These are phyloP conservation scores for Solanum hybrid DNA, from an alignment of 305 asterid genomes.

Conservation along the genomic window DNA sequence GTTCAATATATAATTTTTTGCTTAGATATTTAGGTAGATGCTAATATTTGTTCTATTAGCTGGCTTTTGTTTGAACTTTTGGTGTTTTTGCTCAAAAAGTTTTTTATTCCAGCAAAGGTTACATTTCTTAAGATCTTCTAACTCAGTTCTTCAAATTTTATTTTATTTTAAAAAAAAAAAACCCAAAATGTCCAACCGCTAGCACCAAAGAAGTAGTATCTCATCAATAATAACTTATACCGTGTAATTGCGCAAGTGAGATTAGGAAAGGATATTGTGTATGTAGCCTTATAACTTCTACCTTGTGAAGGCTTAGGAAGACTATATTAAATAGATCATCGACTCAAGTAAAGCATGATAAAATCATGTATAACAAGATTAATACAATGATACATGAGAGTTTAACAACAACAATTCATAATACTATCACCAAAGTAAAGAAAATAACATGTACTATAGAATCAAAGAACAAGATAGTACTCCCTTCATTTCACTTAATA, in stretches of 20 bases:
- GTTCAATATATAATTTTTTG: background rate
- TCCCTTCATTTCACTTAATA: background rate
- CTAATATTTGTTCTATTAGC: background rate
- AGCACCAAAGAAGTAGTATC: background rate
- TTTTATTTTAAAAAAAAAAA: background rate
- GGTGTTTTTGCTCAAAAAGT: background rate
- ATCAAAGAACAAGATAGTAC: background rate
- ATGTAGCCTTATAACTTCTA: background rate
- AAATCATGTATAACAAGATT: background rate
- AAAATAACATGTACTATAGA: background rate
- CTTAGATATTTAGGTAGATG: background rate
- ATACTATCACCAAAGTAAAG: background rate
- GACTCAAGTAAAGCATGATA: background rate
- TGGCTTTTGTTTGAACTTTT: background rate
- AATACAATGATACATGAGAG: background rate
- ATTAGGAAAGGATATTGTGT: background rate
- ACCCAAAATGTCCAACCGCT: background rate
- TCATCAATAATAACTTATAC: background rate
- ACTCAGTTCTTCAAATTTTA: background rate
- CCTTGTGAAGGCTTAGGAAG: background rate
- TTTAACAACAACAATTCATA: background rate
- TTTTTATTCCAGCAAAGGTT: background rate
- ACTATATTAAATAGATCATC: background rate
- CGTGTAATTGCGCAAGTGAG: background rate
- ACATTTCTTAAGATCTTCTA: background rate